Evolutionary conservation across 2,329 filamentous ascomycete species (phyloP).

Genomic region (Fonsecaea pugnacius): DNA sequence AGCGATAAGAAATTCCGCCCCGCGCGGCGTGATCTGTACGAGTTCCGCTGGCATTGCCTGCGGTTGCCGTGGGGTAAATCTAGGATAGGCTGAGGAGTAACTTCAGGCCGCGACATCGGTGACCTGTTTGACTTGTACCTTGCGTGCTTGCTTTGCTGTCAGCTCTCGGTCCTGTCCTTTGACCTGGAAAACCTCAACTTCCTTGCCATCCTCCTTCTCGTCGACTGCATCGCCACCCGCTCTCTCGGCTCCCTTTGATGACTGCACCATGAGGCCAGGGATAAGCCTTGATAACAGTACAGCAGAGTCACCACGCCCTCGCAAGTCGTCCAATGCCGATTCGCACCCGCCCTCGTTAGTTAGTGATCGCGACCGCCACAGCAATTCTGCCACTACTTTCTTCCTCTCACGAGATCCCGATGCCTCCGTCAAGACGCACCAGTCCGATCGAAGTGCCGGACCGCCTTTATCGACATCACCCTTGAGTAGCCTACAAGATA

Average conservation of each 20-base stretch:
- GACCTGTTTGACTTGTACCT: conserved; percentile 14
- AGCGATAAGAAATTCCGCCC: conserved; percentile 5
- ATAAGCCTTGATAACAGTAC: conserved; percentile 42
- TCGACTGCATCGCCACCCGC: not conserved
- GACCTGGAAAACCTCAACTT: not conserved
- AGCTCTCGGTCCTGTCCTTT: not conserved
- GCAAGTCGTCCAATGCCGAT: conserved; percentile 43
- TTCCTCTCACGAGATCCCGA: conserved; percentile 62
- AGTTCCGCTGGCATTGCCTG: not conserved
- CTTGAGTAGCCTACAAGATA: conserved; percentile 42
- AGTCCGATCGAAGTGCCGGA: conserved; percentile 16
- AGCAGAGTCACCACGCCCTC: conserved; percentile 37
- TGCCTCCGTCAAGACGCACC: conserved; percentile 36
- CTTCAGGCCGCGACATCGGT: conserved; percentile 25
- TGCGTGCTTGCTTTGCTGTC: conserved; percentile 13
- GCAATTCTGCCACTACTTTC: conserved; percentile 59
- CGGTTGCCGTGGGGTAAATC: conserved; percentile 21
- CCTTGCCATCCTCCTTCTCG: not conserved
- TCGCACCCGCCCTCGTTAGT: conserved; percentile 44
- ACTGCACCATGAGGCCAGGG: conserved; percentile 41
- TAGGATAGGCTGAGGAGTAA: conserved; percentile 9
- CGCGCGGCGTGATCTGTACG: not conserved
- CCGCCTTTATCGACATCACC: conserved; percentile 9
- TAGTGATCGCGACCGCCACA: conserved; percentile 29
- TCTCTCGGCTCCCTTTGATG: conserved; percentile 37